Base-by-base conservation (phyloP, 2,329 filamentous ascomycete genomes). In the Xylariaceae sp. region DNA sequence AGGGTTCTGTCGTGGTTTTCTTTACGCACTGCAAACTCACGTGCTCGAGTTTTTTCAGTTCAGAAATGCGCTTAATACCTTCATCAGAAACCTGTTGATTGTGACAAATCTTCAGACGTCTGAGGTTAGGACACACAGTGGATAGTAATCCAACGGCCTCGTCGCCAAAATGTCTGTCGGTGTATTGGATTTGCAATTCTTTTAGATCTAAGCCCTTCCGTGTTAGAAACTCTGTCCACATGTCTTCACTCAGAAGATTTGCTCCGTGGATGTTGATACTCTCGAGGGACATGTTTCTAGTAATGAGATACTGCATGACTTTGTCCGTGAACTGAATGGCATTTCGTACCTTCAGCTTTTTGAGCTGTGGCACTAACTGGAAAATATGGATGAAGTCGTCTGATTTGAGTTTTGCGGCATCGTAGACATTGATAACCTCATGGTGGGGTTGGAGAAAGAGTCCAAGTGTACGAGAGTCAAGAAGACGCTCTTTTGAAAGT, bases 241-340 rank as follows among this genome's bases (percentile, higher is more conserved):
- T 87, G 3, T 82, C 78, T 58, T 95, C 87, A 8, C 88, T 87
- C 14, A 98, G 78, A 1, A 98, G 84, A 64, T 96, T 98, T 8
- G 91, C 87, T 9, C 92, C 91, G 61, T 95, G 88, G 0, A 98
- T 81, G 61, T 92, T 90, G 39, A 98, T 79, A 53, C 86, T 82
- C 58, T 87, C 83, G n/a, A 97, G 78, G 7, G 82, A 75, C 46
- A 86, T 83, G 46, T 89, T 82, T 44, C 91, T 89, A 53, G 87
- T 86, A 17, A 91, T 79, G 68, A 97, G 83, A 71, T 94, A 96
- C 49, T 91, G 85, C 73, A 97, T 82, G 37, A 92, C 89, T 34
- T 81, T 80, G 67, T 97, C 90, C 74, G 96, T 96, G 79, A 97
- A 89, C 69, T 96, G 93, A 46, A 95, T 90, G n/a, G 88, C 91